These are phyloP conservation scores for Apiotrichum brassicae DNA, from an alignment of 1,284 basidiomycete genomes.

Conservation along the genomic window DNA sequence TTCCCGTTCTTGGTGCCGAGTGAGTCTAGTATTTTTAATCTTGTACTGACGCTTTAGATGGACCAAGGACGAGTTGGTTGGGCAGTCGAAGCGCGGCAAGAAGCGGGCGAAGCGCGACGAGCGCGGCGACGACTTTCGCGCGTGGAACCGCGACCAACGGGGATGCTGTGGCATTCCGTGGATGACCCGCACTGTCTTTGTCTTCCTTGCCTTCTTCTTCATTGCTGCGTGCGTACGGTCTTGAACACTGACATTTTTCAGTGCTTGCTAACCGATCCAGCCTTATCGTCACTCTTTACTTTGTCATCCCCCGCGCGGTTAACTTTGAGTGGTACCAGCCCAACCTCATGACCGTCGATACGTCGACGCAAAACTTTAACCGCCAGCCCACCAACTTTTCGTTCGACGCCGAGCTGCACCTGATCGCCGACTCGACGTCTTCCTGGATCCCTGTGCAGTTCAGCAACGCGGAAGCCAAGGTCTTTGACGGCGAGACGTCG, in stretches of 20 bases:
- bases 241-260: not conserved
- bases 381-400: constrained; percentile 75
- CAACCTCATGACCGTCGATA: constrained; percentile 57
- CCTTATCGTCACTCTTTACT: constrained; percentile 60
- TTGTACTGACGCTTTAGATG: constrained; percentile 49
- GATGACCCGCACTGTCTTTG: constrained; percentile 63
- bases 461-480: constrained; percentile 56
- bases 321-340: constrained; percentile 57
- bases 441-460: constrained; percentile 71
- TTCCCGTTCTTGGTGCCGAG: constrained; percentile 77
- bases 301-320: constrained; percentile 74
- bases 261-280: constrained; percentile 46
- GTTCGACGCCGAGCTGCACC: constrained; percentile 65
- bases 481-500: constrained; percentile 56
- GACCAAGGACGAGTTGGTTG: constrained; percentile 65
- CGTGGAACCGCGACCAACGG: constrained; percentile 64
- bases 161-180: constrained; percentile 65
- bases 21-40: constrained; percentile 16
- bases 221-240: constrained; percentile 56
- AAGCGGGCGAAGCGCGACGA: constrained; percentile 57
- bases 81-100: constrained; percentile 64
- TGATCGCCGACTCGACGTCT: constrained; percentile 63
- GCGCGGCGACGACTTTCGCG: constrained; percentile 56
- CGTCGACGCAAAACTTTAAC: constrained; percentile 57
- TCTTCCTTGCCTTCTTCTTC: constrained; percentile 60